Base-by-base conservation (phyloP, 2,329 filamentous ascomycete genomes). In the Huntiella bhutanensis region DNA sequence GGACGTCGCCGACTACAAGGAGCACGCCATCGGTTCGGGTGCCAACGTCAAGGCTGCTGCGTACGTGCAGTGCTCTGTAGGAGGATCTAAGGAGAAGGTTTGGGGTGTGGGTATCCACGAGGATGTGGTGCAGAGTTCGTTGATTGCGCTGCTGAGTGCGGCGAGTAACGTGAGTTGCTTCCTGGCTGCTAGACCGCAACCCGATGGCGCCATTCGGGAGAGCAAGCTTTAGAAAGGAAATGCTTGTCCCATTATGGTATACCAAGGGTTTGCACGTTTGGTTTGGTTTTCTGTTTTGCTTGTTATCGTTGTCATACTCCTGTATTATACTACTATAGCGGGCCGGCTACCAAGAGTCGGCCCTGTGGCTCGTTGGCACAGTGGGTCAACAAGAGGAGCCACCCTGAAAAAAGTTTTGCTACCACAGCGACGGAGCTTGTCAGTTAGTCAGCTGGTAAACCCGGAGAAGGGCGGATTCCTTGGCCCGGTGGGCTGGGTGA, bases 21-120 rank as follows among this genome's bases (percentile, higher is more conserved):
- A 96, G 62, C 88, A 96, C 63, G 81, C 87, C 22, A 86, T 96
- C 54, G 85, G 85, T 53, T 69, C 71, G 44, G 84, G 83, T 51
- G 74, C 77, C 55, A 75, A 85, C 51, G 84, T 88, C 53, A 92
- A 92, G 67, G 88, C 88, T n/a, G 88, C 86, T 2, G 84, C 87
- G 2, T 96, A 92, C 59, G 93, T 96, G 52, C 83, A 95, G 62
- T 94, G 86, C 62, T 86, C 73, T 22, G 71, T 77, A 15, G 64
- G 72, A 3, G 75, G 73, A 41, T 79, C 70, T 52, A 72, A 71
- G 46, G 69, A 83, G 55, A 80, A 75, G 56, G 80, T 93, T 2
- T 94, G 86, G 85, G 86, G 86, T 54, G 81, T 94, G 5, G 86
- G 84, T 33, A 83, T 95, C 54, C 84, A 95, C 59, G 80, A 88